Base-by-base conservation (phyloP, 192 early-diverging fungal genomes). In the Linnemannia elongata region DNA sequence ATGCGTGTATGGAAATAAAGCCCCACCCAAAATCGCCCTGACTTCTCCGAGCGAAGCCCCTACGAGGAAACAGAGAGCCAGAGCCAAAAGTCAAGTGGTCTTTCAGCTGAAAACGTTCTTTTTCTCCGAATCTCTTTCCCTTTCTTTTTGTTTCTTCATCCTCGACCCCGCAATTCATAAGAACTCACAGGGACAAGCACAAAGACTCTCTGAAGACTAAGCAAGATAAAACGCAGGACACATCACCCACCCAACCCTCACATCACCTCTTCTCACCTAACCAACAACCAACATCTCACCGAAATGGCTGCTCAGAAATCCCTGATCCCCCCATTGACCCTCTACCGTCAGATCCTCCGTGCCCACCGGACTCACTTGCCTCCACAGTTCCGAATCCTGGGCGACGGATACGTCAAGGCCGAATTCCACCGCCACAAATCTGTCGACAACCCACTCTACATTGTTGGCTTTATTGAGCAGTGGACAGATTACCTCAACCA, bases 321-420 rank as follows among this genome's bases (percentile, higher is more conserved):
- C 1, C 80, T 93, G 35, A 77, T 89, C 75, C 90, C 92, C 27
- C 92, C 92, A 36, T 52, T 93, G 69, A 72, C 77, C 22, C 89
- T 93, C 41, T 93, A 93, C 75, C 89, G 89, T 10, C 85, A 89
- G 66, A 92, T 93, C 81, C 88, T 93, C 24, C 85, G 91, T 12
- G 78, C 77, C 3, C 92, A 93, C 76, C 85, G 92, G 4, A 38
- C 39, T 3, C 69, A 81, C 36, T 66, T 93, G 12, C 92, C 92
- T 27, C 75, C 86, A 20, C 81, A 90, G 54, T 88, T 91, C 80
- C 90, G 92, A 13, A 82, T 85, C 39, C 72, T 93, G n/a, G 92
- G 92, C 15, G 91, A 93, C 69, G 90, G 90, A 36, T 93, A 93
- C 82, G 92, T 93, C 74, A 93, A 92, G 80, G 80, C 92, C 12